A percentile compares a stretch with the other conserved stretches of the same genome.
phyloP scores from a whole-genome alignment of 2,329 filamentous ascomycete species.

The Paraphaeosphaeria minitans region DNA sequence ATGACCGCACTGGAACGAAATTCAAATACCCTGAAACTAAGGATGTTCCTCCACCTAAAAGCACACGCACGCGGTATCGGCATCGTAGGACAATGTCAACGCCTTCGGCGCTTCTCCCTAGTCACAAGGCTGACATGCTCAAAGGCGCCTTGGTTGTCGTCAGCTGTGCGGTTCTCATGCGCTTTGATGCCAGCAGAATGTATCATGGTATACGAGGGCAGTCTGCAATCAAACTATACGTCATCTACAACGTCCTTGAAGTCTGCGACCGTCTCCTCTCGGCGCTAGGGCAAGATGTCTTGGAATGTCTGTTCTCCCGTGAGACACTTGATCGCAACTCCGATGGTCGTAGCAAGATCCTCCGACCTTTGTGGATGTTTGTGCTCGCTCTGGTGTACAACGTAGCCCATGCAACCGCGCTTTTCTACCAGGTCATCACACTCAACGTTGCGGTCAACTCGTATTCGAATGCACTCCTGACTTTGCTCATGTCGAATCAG shows the following conservation, averaged over 20 bases:
- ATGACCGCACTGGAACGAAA: constrained; percentile 25
- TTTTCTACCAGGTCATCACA: constrained; percentile 98
- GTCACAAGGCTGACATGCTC: constrained; percentile 93
- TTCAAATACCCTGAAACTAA: constrained; percentile 37
- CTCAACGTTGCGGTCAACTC: constrained; percentile 98
- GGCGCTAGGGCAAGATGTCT: constrained; percentile 91
- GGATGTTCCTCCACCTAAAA: constrained; percentile 33
- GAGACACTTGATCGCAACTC: constrained; percentile 89
- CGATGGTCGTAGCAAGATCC: constrained; percentile 87
- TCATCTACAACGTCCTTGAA: constrained; percentile 97
- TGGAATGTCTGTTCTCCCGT: constrained; percentile 92
- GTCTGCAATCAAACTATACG: constrained; percentile 96
- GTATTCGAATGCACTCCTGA: constrained; percentile 93
- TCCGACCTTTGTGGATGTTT: constrained; percentile 91
- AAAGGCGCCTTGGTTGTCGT: constrained; percentile 87
- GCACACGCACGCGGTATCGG: constrained; percentile 45
- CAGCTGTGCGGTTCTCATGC: constrained; percentile 85
- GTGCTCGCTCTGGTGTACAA: constrained; percentile 85
- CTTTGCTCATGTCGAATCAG: constrained; percentile 92
- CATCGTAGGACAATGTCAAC: constrained; percentile 81
- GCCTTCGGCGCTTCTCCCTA: constrained; percentile 81
- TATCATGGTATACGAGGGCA: constrained; percentile 97
- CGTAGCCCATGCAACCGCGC: constrained; percentile 79
- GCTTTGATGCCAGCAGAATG: constrained; percentile 93
- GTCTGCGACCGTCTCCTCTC: constrained; percentile 88